A percentile compares a stretch with the other conserved stretches of the same genome.
Evolutionary conservation across 2,329 filamentous ascomycete species (phyloP).

Genomic region (Aspergillus pseudoglaucus): DNA sequence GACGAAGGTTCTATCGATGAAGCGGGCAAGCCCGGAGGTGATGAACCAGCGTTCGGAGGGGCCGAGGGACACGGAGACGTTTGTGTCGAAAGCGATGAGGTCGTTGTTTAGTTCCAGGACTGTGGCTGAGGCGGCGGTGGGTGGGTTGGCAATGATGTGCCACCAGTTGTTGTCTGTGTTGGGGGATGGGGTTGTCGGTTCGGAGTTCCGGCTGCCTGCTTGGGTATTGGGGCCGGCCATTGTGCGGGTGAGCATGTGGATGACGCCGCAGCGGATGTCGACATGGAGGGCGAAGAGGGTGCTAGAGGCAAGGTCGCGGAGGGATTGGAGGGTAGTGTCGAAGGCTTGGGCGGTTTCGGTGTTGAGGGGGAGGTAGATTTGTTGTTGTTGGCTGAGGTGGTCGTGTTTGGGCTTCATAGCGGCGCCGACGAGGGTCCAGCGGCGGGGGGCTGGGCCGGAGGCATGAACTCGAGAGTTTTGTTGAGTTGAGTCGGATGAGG

Average conservation of each 20-base stretch:
- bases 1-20: slow-evolving; percentile 76
- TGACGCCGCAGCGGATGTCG: slow-evolving; percentile 77
- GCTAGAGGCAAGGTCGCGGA: slow-evolving; percentile 70
- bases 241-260: slow-evolving; percentile 66
- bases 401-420: slow-evolving; percentile 54
- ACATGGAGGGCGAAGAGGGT: slow-evolving; percentile 81
- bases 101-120: slow-evolving; percentile 79
- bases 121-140: slow-evolving; percentile 49
- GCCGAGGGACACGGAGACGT: slow-evolving; percentile 65
- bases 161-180: slow-evolving; percentile 66
- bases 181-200: slow-evolving; percentile 46
- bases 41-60: slow-evolving; percentile 67
- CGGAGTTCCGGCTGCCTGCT: slow-evolving; percentile 21
- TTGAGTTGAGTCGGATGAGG: slow-evolving; percentile 48
- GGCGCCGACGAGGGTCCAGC: slow-evolving; percentile 77
- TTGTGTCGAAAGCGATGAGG: slow-evolving; percentile 82
- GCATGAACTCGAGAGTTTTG: slow-evolving; percentile 38
- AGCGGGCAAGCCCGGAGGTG: slow-evolving; percentile 64
- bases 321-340: slow-evolving; percentile 77
- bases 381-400: slow-evolving; percentile 49
- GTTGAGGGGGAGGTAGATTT: slow-evolving; percentile 81
- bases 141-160: slow-evolving; percentile 37
- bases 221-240: slow-evolving; percentile 49
- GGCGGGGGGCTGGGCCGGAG: slow-evolving; percentile 51
- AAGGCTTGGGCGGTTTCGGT: slow-evolving; percentile 79